These are phyloP conservation scores for Astragalus membranaceus DNA, from an alignment of 306 rosid genomes.

Conservation along the genomic window DNA sequence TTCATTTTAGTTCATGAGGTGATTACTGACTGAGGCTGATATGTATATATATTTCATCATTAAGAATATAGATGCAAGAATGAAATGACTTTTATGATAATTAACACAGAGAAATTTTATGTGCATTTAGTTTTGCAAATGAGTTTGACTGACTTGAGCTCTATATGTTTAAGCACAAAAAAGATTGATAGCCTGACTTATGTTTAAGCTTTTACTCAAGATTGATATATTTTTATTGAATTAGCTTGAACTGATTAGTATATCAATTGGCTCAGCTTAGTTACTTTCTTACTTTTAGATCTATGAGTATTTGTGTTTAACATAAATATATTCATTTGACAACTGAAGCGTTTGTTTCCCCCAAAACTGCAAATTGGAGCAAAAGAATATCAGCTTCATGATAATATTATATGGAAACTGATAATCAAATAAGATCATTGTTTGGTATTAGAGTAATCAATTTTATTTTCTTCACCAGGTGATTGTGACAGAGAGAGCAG, in stretches of 20 bases:
- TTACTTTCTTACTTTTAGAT: neutral
- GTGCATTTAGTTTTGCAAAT: neutral
- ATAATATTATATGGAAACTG: neutral
- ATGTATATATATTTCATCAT: neutral
- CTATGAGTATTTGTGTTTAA: neutral
- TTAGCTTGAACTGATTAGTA: neutral
- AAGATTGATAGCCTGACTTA: neutral
- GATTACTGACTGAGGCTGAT: too few species aligned
- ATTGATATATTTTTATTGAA: neutral
- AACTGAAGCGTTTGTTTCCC: neutral
- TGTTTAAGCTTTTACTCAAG: neutral
- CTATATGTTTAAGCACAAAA: neutral
- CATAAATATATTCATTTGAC: neutral
- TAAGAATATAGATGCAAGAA: neutral
- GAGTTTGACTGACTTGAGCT: neutral
- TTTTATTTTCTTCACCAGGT: constrained; percentile 44
- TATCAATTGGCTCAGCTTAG: neutral
- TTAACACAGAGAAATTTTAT: neutral
- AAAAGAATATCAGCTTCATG: neutral
- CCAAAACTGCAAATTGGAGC: neutral
- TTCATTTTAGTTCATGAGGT: neutral
- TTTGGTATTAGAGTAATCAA: neutral
- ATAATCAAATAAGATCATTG: neutral
- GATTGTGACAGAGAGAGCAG: constrained; percentile 83
- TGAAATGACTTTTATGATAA: neutral